phyloP scores from a whole-genome alignment of 1,284 basidiomycete species.

The Naganishia sp. region DNA sequence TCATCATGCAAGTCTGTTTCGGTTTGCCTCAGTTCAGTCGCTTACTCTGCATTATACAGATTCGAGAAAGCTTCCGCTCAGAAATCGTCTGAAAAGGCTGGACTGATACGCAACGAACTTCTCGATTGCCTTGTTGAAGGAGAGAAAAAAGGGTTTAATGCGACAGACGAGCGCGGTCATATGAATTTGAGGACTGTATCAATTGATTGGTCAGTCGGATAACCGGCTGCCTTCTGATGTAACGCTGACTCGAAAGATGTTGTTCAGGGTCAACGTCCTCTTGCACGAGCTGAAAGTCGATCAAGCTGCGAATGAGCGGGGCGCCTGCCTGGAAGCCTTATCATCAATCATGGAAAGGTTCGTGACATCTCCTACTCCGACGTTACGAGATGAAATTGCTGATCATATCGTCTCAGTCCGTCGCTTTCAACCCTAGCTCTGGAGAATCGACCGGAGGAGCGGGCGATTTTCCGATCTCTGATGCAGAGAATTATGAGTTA shows the following conservation, averaged over 20 bases:
- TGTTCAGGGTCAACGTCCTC: slow-evolving; percentile 42
- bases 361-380: slow-evolving; percentile 21
- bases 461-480: slow-evolving; percentile 49
- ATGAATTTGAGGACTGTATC: slow-evolving; percentile 43
- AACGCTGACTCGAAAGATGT: neutral
- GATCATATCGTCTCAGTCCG: slow-evolving; percentile 39
- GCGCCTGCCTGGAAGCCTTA: slow-evolving; percentile 57
- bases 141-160: slow-evolving; percentile 46
- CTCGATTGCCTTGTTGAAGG: slow-evolving; percentile 47
- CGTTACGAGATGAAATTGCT: neutral
- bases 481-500: slow-evolving; percentile 55
- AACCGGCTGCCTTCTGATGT: neutral
- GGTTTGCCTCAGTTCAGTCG: neutral
- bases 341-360: slow-evolving; percentile 56
- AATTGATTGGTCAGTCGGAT: slow-evolving; percentile 46
- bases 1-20: slow-evolving; percentile 36
- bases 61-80: slow-evolving; percentile 42
- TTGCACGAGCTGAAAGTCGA: slow-evolving; percentile 52
- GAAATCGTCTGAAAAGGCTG: slow-evolving; percentile 45
- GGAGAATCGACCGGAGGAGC: slow-evolving; percentile 39
- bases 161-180: slow-evolving; percentile 40
- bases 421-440: slow-evolving; percentile 52
- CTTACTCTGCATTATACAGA: slow-evolving; percentile 31
- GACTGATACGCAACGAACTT: slow-evolving; percentile 48
- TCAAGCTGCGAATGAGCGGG: slow-evolving; percentile 55